These are phyloP conservation scores for Monosporozyma yasuniensis DNA, from an alignment of 805 yeast species.

Conservation along the genomic window DNA sequence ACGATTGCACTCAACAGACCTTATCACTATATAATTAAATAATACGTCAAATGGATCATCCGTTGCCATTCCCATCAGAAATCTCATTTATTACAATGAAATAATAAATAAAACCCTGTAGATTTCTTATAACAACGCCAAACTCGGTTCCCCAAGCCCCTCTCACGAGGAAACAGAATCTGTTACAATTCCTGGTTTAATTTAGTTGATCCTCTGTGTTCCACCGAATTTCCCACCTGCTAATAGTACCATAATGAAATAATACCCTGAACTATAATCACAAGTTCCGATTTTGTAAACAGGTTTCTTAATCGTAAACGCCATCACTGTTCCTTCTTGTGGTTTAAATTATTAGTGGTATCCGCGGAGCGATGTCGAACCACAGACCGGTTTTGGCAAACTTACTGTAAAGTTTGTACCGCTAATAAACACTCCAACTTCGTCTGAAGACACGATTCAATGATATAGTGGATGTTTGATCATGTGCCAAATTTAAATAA, in stretches of 20 bases:
- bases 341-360: slow-evolving; percentile 4
- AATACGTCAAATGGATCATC: slow-evolving; percentile 24
- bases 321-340: slow-evolving; percentile 13
- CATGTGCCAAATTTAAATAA: not conserved
- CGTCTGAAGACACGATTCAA: not conserved
- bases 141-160: slow-evolving; percentile 6
- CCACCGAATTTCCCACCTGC: slow-evolving; percentile 35
- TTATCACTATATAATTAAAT: slow-evolving; percentile 5
- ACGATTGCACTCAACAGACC: slow-evolving; percentile 34
- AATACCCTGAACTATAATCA: not conserved
- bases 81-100: not conserved
- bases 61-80: slow-evolving; percentile 29
- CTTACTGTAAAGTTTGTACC: not conserved
- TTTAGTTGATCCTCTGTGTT: slow-evolving; percentile 16
- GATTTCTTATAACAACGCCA: slow-evolving; percentile 29
- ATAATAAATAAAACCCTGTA: not conserved
- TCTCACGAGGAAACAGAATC: slow-evolving; percentile 2
- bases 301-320: slow-evolving; percentile 25
- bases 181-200: not conserved
- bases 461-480: not conserved
- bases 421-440: not conserved
- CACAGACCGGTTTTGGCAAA: slow-evolving; percentile 1
- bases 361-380: slow-evolving; percentile 11
- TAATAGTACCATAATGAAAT: not conserved
- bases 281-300: slow-evolving; percentile 14